Evolutionary conservation across 2,329 filamentous ascomycete genomes (phyloP).

Genomic region (Tolypocladium guangdongense): DNA sequence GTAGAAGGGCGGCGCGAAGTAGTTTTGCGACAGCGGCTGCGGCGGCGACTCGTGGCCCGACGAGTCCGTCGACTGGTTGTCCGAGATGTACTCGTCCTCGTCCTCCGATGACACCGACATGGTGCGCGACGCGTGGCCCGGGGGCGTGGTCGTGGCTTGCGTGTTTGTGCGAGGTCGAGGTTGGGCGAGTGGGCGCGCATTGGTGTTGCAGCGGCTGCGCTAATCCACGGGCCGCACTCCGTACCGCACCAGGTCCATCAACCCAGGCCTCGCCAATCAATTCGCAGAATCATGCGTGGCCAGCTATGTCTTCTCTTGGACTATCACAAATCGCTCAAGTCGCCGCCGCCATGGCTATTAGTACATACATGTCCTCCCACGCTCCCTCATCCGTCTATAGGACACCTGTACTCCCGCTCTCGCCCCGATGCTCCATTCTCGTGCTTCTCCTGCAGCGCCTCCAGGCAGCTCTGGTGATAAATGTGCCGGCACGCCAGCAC

Average conservation of each 20-base stretch:
- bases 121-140: not conserved
- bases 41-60: slow-evolving; percentile 26
- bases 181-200: not conserved
- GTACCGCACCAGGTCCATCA: not conserved
- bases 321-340: not conserved
- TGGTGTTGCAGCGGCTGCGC: not conserved
- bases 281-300: too few species aligned
- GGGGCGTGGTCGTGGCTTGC: not conserved
- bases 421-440: slow-evolving; percentile 35
- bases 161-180: not conserved
- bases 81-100: slow-evolving; percentile 23
- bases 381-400: slow-evolving; percentile 38
- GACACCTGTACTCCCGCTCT: slow-evolving; percentile 42
- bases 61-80: slow-evolving; percentile 20
- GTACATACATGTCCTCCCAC: not conserved
- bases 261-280: too few species aligned
- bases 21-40: slow-evolving; percentile 39
- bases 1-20: slow-evolving; percentile 80
- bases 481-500: slow-evolving; percentile 62
- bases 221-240: not conserved
- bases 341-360: not conserved
- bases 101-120: slow-evolving; percentile 25
- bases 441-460: slow-evolving; percentile 48
- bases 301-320: not conserved
- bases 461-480: slow-evolving; percentile 58